phyloP scores from a whole-genome alignment of 225 moss, liverwort and hornwort species.

The Anthoceros angustus region DNA sequence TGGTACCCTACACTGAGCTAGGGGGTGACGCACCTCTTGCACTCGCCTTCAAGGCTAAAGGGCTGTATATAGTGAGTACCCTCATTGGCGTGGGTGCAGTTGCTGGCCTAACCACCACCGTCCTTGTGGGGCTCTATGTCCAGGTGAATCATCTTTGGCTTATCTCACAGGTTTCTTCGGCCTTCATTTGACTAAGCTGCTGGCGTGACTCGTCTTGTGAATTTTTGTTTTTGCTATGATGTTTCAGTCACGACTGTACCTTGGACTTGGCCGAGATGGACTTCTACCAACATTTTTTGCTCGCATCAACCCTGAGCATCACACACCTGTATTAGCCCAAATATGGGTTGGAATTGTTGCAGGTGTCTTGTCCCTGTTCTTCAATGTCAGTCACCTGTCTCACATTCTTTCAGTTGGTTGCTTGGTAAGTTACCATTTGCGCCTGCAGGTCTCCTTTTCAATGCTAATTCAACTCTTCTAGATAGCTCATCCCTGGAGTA shows the following conservation, averaged over 20 bases:
- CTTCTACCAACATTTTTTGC: constrained; percentile 61
- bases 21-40: constrained; percentile 83
- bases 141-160: constrained; percentile 29
- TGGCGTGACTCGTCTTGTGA: not conserved
- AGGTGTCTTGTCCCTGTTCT: constrained; percentile 47
- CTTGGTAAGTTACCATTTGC: constrained; percentile 41
- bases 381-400: constrained; percentile 92
- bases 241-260: constrained; percentile 78
- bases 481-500: not conserved
- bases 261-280: constrained; percentile 91
- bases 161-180: not conserved
- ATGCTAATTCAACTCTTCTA: not conserved
- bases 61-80: constrained; percentile 40
- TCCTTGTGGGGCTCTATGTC: constrained; percentile 91
- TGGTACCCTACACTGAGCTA: constrained; percentile 72
- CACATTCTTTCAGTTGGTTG: constrained; percentile 93
- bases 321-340: constrained; percentile 68
- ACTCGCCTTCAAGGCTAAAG: constrained; percentile 51
- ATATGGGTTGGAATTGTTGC: constrained; percentile 85
- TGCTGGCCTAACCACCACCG: constrained; percentile 81
- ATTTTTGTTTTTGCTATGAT: not conserved
- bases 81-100: constrained; percentile 80
- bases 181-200: constrained; percentile 3
- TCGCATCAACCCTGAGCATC: constrained; percentile 47
- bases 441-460: not conserved